Evolutionary conservation across 192 early-diverging fungal genomes (phyloP), one percentile per base, ranked within the genome.

Genomic region (Backusella circina): DNA sequence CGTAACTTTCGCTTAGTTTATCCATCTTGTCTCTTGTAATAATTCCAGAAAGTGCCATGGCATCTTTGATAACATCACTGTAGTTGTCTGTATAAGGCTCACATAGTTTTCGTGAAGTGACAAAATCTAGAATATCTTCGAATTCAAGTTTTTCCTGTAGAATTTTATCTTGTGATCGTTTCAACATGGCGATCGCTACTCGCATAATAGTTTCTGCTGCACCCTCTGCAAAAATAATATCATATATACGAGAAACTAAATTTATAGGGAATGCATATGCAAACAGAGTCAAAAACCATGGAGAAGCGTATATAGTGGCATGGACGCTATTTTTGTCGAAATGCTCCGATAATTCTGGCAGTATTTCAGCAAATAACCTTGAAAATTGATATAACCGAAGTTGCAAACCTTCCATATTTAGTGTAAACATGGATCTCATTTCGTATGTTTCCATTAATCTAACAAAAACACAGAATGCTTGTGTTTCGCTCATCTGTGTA

Each of bases 211-310:
- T 86, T 79, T 97, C 97, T n/a, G 92, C 86, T 12, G 91, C 88
- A 65, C 97, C 96, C 79, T 99, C 96, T 3, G 92, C 90, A 77
- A 97, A 95, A 21, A 95, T 86, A 16, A 98, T 88, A 83, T 99
- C 98, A 80, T 95, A 92, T 37, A 97, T 95, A 21, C 98, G 90
- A 73, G 96, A 88, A 9, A 98, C 95, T 67, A 97, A 80, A 16
- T 90, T 86, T 67, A 98, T 85, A 33, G 98, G 98, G 82, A 96
- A 97, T 4, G 94, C 91, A 85, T 97, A 98, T 1, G 98, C 97
- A 88, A 99, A 99, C 36, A 97, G 82, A 0, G 98, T 97, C 78
- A 99, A 84, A 84, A 97, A 98, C 98, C 98, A 99, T 75, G 96
- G 95, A 0, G 95, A 94, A 4, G 95, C 97, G 71, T 95, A 99